phyloP scores from a whole-genome alignment of 2,329 filamentous ascomycete species.

The Penicillium freii region DNA sequence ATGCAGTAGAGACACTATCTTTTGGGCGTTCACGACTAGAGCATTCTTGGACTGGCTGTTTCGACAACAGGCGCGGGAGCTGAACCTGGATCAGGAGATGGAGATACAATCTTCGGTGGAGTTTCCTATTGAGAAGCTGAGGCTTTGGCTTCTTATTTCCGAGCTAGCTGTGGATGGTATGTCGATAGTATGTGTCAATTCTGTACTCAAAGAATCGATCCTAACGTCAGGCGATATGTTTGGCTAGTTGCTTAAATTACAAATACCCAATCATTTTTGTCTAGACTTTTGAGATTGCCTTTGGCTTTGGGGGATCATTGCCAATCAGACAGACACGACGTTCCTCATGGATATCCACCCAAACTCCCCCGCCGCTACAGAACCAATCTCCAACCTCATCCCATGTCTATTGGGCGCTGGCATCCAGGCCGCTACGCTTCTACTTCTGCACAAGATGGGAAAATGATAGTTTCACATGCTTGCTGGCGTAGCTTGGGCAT shows the following conservation, averaged over 20 bases:
- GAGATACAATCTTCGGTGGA: too few species aligned
- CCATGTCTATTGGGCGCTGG: not conserved
- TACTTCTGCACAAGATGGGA: not conserved
- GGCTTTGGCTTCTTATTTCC: not conserved
- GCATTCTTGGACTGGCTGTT: not conserved
- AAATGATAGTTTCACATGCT: not conserved
- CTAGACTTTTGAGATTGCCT: not conserved
- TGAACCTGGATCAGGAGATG: not conserved
- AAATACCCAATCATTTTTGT: not conserved
- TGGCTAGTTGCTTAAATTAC: not conserved
- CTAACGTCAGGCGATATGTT: not conserved
- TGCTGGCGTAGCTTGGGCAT: not conserved
- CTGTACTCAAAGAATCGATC: not conserved
- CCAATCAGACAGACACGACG: not conserved
- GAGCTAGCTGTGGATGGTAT: not conserved
- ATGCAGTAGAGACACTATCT: not conserved
- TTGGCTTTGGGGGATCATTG: not conserved
- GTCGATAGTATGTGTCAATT: not conserved
- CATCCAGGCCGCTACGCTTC: not conserved
- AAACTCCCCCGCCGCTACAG: not conserved
- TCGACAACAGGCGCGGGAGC: not conserved
- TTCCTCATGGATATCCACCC: not conserved
- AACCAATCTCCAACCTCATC: not conserved
- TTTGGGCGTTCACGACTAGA: not conserved
- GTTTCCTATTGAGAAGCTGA: not conserved